These are phyloP conservation scores for Penicillium malachiteum DNA, from an alignment of 495 filamentous ascomycete species.

Conservation along the genomic window DNA sequence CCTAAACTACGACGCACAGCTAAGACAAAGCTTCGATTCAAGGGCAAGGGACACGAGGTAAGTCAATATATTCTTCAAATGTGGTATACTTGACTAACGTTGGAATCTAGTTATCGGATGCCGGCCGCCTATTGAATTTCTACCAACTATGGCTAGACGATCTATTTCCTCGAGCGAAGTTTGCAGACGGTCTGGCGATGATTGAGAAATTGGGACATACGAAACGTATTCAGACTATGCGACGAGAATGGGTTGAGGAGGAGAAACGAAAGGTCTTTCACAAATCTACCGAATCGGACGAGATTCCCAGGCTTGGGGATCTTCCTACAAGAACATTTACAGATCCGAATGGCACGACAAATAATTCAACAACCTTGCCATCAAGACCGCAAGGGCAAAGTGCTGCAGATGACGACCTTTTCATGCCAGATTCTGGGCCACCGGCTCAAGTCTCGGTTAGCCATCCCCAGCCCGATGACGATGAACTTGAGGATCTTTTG, in stretches of 20 bases:
- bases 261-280: conserved; percentile 33
- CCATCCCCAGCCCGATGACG: conserved; percentile 29
- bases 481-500: conserved; percentile 40
- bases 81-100: conserved; percentile 3
- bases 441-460: conserved; percentile 7
- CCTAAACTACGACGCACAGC: conserved; percentile 74
- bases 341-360: conserved; percentile 1
- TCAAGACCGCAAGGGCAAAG: background rate
- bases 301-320: background rate
- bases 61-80: conserved; percentile 2
- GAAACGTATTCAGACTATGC: conserved; percentile 67
- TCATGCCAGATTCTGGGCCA: conserved; percentile 25
- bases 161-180: conserved; percentile 90
- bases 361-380: background rate
- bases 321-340: conserved; percentile 6
- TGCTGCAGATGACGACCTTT: conserved; percentile 21
- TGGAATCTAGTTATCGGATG: conserved; percentile 71
- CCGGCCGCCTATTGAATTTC: conserved; percentile 75
- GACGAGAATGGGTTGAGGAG: conserved; percentile 86
- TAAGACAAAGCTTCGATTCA: conserved; percentile 71
- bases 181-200: conserved; percentile 84
- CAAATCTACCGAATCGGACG: background rate
- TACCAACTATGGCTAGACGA: conserved; percentile 98
- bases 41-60: conserved; percentile 94
- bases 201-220: conserved; percentile 93